Percentiles rank a stretch among this genome's conserved stretches.
Conservation (phyloP, 345 rosid genomes). For the Clausena lansium region DNA sequence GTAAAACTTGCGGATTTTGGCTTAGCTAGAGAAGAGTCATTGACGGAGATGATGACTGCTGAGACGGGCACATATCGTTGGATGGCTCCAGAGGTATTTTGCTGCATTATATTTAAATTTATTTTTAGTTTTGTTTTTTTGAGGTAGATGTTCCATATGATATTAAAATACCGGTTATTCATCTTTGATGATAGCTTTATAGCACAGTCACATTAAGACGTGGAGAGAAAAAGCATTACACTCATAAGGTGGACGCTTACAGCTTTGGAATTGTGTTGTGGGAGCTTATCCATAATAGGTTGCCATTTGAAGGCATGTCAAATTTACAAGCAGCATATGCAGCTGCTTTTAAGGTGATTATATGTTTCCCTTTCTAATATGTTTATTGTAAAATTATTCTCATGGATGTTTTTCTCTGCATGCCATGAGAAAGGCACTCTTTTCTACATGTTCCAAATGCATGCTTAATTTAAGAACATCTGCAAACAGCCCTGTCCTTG, state of each 20-base stretch:
- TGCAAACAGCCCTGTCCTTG: not conserved
- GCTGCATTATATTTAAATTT: not conserved
- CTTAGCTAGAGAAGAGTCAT: conserved; percentile 96
- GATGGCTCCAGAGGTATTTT: conserved; percentile 98
- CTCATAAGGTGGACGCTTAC: conserved; percentile 92
- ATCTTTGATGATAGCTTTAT: conserved; percentile 59
- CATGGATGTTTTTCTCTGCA: not conserved
- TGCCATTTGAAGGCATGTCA: conserved; percentile 99
- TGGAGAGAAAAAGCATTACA: conserved; percentile 97
- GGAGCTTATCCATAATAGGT: conserved; percentile 93
- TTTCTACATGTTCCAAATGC: not conserved
- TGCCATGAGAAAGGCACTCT: not conserved
- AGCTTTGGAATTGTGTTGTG: conserved; percentile 98
- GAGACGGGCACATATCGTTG: conserved; percentile 99
- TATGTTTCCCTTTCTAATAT: not conserved
- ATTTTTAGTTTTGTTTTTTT: not conserved
- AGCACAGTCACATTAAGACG: conserved; percentile 95
- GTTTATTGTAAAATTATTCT: not conserved
- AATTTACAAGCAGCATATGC: conserved; percentile 99
- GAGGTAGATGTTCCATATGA: conserved; percentile 1
- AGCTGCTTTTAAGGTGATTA: conserved; percentile 89
- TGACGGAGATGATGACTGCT: conserved; percentile 99
- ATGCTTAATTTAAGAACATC: conserved; percentile 2
- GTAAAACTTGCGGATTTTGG: conserved; percentile 98
- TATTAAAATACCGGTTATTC: conserved; percentile 5